Conservation (phyloP, 139 green algal species). For the Mesostigma viride region DNA sequence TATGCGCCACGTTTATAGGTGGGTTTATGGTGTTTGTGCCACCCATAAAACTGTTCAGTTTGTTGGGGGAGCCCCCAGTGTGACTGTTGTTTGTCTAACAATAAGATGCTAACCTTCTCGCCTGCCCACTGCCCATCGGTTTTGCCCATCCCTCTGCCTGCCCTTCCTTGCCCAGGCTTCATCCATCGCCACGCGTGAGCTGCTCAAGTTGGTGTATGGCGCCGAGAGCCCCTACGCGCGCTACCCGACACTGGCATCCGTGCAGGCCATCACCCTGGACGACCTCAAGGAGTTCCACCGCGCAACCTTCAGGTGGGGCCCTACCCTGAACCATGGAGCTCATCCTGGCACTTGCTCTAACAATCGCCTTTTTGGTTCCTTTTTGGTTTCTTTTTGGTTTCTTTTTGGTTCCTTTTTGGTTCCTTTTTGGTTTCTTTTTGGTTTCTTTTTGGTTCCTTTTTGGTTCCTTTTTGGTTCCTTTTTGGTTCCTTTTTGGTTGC, state of each 20-base stretch:
- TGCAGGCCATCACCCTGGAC: constrained; percentile 6
- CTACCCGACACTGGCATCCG: neutral
- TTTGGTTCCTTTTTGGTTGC: no score
- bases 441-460: no score
- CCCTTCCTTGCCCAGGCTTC: neutral
- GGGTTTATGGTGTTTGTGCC: neutral
- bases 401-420: no score
- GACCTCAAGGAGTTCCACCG: constrained; percentile 16
- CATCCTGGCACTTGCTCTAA: no score
- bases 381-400: no score
- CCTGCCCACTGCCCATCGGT: no score
- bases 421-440: no score
- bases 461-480: no score
- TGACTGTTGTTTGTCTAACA: neutral
- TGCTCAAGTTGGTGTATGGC: constrained; percentile 27
- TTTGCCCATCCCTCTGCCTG: neutral
- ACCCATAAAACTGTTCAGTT: neutral
- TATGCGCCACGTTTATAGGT: neutral
- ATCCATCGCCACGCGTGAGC: constrained; percentile 13
- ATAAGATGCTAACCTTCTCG: neutral
- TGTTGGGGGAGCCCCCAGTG: neutral
- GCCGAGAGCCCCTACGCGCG: constrained; percentile 12
- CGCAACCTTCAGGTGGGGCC: constrained; percentile 4
- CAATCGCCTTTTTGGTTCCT: no score
- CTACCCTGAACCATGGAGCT: no score